Base-by-base conservation (phyloP, 2,329 filamentous ascomycete species). In the Fusarium torulosum region DNA sequence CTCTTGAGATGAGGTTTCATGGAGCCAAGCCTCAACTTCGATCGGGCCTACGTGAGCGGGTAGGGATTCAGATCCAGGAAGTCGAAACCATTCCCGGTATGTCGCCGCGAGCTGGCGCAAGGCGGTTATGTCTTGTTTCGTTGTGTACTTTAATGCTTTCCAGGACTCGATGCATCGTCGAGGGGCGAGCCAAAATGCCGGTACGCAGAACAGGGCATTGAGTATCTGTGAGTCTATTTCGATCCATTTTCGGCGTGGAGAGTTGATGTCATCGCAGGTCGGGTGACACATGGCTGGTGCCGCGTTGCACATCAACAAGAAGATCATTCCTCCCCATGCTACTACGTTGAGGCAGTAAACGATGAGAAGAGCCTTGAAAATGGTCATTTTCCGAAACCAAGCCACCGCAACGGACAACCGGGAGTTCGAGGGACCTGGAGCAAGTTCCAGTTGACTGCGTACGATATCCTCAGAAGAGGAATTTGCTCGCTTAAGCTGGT, bases 151-250 rank as follows among this genome's bases (percentile, higher is more conserved):
- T 1, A 43, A 6, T 7, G 3, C 8, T 23, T 25, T 43, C 40
- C 40, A 43, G 7, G 17, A 15, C 14, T 43, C 40, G 3, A 23
- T 43, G 14, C 4, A 43, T 17, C 40, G 40, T 17, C 14, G 20
- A 25, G 93, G 93, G 1, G 91, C 90, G 6, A 95, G 83, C 0
- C 93, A 92, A 66, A 96, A 94, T 1, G 89, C 93, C 1, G 92
- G 94, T 7, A 96, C 88, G 77, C 92, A 96, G 84, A 97, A 97
- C 1, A 97, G 85, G 0, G 86, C 91, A 73, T 94, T 96, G 19
- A 79, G 71, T 59, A 96, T 90, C 75, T 96, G 93, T 2, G 90
- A 91, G 75, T 94, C 91, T 70, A 88, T 90, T 77, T 97, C 93
- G 66, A 97, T 87, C 93, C 93, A 97, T 60, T 89, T 89, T 20